Base-by-base conservation (phyloP, 2,329 filamentous ascomycete genomes). In the Immersiporthe knoxdaviesiana region DNA sequence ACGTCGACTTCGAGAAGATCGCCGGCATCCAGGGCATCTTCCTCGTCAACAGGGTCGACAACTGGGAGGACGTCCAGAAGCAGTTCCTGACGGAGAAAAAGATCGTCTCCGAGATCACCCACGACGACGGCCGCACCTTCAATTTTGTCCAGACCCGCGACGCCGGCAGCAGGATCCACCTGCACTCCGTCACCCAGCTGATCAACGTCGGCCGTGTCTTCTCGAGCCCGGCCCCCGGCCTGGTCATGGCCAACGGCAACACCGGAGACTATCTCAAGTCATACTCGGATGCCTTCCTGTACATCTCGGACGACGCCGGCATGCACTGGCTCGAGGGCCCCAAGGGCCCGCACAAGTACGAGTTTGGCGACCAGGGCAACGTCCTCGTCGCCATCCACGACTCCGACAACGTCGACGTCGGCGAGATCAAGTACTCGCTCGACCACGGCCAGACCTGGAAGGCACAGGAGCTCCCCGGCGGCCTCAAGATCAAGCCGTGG, bases 1-100 rank as follows among this genome's bases (percentile, higher is more conserved):
- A 90, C 68, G 94, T 99, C 64, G 96, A 99, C 78, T 99, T 98
- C 75, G 96, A 99, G 78, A 97, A 97, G 80, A 90, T 99, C 65
- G 87, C 91, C 54, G 91, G 91, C 67, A 95, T 99, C 47, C 94
- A 98, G 78, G 96, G 96, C 47, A 92, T 99, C 68, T 92, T 97
- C 68, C 80, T 99, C 68, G 90, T 97, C 71, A 99, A 99, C 76
- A 88, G 88, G 21, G 94, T 99, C 27, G 88, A 93, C 64, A 99
- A 99, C 77, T 93, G 89, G 81, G 84, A 94, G 72, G 90, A 93
- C 1, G 88, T 97, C 0, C 85, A 90, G 65, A 83, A 84, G 59
- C 81, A 80, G 59, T 77, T 81, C 18, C 77, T 77, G 10, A 81
- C 81, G 1, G 75, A 81, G 7, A 95, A 95, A 81, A 88, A 92